These are phyloP conservation scores for Aspergillus fumigatiaffinis DNA, from an alignment of 2,329 filamentous ascomycete genomes.

Conservation along the genomic window DNA sequence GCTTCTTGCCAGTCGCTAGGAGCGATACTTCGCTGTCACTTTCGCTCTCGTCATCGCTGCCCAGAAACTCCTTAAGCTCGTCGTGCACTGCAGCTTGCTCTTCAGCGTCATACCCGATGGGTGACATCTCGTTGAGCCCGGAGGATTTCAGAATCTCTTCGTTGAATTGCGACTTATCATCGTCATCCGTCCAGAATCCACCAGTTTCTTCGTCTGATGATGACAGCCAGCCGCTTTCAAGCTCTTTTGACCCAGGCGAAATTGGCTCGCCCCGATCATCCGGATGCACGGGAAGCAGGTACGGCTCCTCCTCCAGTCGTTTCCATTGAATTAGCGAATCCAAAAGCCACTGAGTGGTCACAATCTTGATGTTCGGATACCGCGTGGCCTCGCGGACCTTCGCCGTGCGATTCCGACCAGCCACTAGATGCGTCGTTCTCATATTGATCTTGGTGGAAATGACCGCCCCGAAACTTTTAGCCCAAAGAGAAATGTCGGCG, in stretches of 20 bases:
- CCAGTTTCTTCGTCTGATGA: constrained; percentile 48
- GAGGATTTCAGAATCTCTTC: constrained; percentile 50
- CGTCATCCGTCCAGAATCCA: constrained; percentile 45
- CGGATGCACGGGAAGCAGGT: constrained; percentile 71
- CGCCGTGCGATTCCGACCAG: constrained; percentile 67
- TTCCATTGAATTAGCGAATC: constrained; percentile 83
- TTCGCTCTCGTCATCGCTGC: constrained; percentile 46
- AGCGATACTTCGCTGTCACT: constrained; percentile 45
- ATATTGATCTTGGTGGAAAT: constrained; percentile 45
- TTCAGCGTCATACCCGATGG: constrained; percentile 56
- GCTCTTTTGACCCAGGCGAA: constrained; percentile 39
- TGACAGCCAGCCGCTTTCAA: constrained; percentile 43
- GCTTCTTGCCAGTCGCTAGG: constrained; percentile 28
- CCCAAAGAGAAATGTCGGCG: constrained; percentile 84
- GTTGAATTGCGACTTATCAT: constrained; percentile 25
- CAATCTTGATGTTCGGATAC: constrained; percentile 79
- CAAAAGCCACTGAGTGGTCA: constrained; percentile 84
- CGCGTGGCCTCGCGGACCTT: constrained; percentile 86
- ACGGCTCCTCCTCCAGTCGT: constrained; percentile 72
- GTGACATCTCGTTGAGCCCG: constrained; percentile 48
- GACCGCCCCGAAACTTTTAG: constrained; percentile 75
- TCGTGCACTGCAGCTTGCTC: constrained; percentile 64
- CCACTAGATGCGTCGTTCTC: constrained; percentile 50
- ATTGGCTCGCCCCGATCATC: constrained; percentile 54
- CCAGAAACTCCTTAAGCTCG: constrained; percentile 71